phyloP scores from a whole-genome alignment of 1,284 basidiomycete genomes.

The Earliella scabrosa region DNA sequence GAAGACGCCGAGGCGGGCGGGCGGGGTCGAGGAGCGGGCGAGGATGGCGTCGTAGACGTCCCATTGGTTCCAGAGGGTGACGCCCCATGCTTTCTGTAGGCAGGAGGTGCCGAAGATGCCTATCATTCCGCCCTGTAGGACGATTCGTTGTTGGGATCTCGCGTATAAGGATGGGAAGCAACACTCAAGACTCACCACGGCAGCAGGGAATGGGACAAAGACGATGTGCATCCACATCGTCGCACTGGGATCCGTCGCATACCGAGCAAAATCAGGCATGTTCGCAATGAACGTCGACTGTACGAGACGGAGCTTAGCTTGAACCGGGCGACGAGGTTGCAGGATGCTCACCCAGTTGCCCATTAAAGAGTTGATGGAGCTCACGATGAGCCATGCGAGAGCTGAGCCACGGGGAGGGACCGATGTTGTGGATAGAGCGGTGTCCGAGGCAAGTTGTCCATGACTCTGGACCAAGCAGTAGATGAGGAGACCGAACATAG shows the following conservation, averaged over 20 bases:
- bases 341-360: constrained; percentile 36
- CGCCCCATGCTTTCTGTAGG: constrained; percentile 27
- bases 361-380: constrained; percentile 43
- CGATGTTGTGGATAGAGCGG: constrained; percentile 39
- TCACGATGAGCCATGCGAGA: constrained; percentile 47
- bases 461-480: constrained; percentile 37
- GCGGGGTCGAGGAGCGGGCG: constrained; percentile 22
- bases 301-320: neutral
- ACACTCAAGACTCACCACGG: constrained; percentile 17
- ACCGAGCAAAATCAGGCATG: constrained; percentile 36
- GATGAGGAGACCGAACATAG: constrained; percentile 45
- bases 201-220: constrained; percentile 29
- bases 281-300: constrained; percentile 43
- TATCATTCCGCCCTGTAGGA: constrained; percentile 28
- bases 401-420: constrained; percentile 29
- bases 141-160: neutral
- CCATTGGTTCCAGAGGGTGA: constrained; percentile 31
- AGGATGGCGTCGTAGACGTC: constrained; percentile 32
- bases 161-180: neutral
- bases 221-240: constrained; percentile 31
- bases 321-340: neutral
- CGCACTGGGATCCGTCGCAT: constrained; percentile 22
- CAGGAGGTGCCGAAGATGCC: constrained; percentile 29
- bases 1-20: constrained; percentile 44
- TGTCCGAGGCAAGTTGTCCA: constrained; percentile 21